Conservation (phyloP, 345 rosid species). For the Hibiscus mutabilis region DNA sequence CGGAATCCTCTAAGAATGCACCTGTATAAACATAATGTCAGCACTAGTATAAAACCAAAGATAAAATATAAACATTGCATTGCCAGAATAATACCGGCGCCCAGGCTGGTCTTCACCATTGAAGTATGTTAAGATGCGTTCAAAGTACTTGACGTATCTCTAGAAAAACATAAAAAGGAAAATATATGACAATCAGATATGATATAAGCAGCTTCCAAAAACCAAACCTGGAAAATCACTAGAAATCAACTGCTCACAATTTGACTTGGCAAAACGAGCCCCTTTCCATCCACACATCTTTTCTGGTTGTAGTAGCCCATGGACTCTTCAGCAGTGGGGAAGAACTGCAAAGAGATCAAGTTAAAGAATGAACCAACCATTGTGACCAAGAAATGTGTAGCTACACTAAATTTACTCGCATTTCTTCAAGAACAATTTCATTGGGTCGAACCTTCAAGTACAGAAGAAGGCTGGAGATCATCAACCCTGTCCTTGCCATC, state of each 20-base stretch:
- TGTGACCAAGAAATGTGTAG: conserved; percentile 1
- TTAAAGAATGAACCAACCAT: conserved; percentile 5
- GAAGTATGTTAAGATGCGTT: conserved; percentile 63
- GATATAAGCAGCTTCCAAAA: neutral
- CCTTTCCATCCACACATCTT: conserved; percentile 81
- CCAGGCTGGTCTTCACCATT: conserved; percentile 76
- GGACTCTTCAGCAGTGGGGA: conserved; percentile 90
- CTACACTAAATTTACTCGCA: conserved; percentile 6
- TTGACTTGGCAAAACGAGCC: conserved; percentile 84
- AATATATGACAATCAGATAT: neutral
- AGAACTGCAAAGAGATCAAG: conserved; percentile 43
- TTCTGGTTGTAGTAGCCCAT: conserved; percentile 83
- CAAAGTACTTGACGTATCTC: conserved; percentile 86
- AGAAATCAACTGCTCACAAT: conserved; percentile 44
- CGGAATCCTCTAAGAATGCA: conserved; percentile 91
- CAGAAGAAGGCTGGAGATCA: conserved; percentile 83
- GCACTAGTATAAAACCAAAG: conserved; percentile 7
- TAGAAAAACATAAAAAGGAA: conserved; percentile 16
- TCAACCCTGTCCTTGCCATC: conserved; percentile 90
- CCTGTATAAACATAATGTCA: conserved; percentile 28
- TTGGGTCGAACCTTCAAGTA: conserved; percentile 49
- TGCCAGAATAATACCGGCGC: conserved; percentile 44
- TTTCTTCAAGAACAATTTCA: conserved; percentile 1
- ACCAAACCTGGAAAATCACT: neutral
- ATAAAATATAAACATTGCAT: neutral